A percentile compares a stretch with the other conserved stretches of the same genome.
Conservation (phyloP, 106 monocot species). For the Cymbidium sinense region DNA sequence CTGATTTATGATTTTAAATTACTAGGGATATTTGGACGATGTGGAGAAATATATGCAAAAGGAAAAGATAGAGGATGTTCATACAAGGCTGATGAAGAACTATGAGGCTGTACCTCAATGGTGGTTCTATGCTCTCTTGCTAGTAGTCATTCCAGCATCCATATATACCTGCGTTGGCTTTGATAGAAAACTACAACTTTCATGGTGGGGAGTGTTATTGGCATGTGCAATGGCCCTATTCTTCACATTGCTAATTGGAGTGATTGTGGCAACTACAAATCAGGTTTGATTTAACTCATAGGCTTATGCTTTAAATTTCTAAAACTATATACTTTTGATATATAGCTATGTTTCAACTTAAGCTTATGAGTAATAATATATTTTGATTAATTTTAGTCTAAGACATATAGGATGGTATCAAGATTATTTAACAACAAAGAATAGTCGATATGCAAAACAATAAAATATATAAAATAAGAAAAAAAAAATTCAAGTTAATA, state of each 20-base stretch:
- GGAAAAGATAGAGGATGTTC: constrained; percentile 13
- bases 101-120: constrained; percentile 73
- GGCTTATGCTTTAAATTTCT: too few relatives aligned
- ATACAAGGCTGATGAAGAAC: constrained; percentile 53
- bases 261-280: constrained; percentile 81
- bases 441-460: too few relatives aligned
- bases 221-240: constrained; percentile 61
- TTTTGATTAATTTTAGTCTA: too few relatives aligned
- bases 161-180: constrained; percentile 52
- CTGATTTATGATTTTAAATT: not conserved
- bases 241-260: constrained; percentile 81
- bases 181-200: constrained; percentile 62
- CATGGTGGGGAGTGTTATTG: constrained; percentile 83
- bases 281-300: not conserved
- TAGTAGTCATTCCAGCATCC: constrained; percentile 31
- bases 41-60: constrained; percentile 5
- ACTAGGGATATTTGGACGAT: constrained; percentile 10
- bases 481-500: not conserved
- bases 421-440: too few relatives aligned
- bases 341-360: too few relatives aligned
- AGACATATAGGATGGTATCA: too few relatives aligned
- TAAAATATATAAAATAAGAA: too few relatives aligned
- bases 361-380: too few relatives aligned
- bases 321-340: too few relatives aligned
- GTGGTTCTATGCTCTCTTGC: constrained; percentile 66